A percentile compares a stretch with the other conserved stretches of the same genome.
phyloP scores from a whole-genome alignment of 176 grass and related monocot species.

The Musa acuminata region DNA sequence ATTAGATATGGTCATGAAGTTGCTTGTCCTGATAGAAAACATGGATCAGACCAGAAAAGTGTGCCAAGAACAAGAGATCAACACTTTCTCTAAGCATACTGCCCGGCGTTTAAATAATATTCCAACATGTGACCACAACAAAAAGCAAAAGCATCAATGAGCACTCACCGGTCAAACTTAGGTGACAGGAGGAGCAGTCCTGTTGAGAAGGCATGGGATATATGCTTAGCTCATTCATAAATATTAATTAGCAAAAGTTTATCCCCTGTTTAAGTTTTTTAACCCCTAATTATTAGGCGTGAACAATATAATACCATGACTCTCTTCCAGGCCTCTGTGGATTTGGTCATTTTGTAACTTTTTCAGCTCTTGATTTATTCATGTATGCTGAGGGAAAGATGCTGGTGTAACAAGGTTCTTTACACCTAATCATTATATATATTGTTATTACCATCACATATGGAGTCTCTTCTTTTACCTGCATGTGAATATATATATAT shows the following conservation, averaged over 20 bases:
- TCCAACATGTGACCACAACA: constrained; percentile 1
- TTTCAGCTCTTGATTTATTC: not conserved
- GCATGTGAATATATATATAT: too few relatives aligned
- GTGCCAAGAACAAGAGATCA: not conserved
- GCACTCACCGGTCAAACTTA: not conserved
- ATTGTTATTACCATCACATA: not conserved
- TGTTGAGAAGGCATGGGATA: not conserved
- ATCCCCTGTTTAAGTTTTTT: not conserved
- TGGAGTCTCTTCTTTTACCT: too few relatives aligned
- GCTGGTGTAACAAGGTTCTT: not conserved
- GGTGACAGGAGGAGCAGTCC: not conserved
- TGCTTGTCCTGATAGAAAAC: not conserved
- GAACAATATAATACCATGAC: not conserved
- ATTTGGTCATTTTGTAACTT: not conserved
- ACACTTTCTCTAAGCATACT: not conserved
- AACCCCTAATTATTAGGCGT: not conserved
- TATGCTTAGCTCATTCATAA: not conserved
- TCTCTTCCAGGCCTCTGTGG: not conserved
- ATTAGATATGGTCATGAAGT: not conserved
- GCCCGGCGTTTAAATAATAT: not conserved
- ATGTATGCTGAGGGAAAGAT: not conserved
- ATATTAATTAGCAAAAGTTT: not conserved
- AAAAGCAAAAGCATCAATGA: not conserved
- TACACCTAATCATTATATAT: not conserved
- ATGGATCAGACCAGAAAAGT: not conserved